A percentile compares a stretch with the other conserved stretches of the same genome.
These are phyloP conservation scores for Xylaria cubensis DNA, from an alignment of 495 filamentous ascomycete genomes.

Conservation along the genomic window DNA sequence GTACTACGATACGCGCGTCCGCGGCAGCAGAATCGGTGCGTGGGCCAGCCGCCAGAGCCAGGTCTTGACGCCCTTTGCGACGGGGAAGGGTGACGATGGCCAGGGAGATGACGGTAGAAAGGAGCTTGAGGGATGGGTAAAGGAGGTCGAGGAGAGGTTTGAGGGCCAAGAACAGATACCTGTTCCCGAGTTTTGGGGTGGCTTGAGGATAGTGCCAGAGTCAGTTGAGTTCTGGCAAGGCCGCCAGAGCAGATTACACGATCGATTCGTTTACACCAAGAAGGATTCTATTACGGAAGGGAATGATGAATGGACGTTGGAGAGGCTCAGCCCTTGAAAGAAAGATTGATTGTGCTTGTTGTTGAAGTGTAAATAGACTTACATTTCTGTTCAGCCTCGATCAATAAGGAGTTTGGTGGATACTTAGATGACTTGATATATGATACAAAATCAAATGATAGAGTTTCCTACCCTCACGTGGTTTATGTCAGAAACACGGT, in stretches of 20 bases:
- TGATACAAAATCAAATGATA: background rate
- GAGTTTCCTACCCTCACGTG: background rate
- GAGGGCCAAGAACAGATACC: conserved; percentile 78
- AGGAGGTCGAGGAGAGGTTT: conserved; percentile 75
- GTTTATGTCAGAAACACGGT: background rate
- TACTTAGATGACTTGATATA: background rate
- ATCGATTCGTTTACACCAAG: conserved; percentile 86
- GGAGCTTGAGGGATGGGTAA: conserved; percentile 70
- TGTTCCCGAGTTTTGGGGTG: conserved; percentile 94
- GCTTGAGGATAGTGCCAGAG: conserved; percentile 83
- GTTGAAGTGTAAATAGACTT: background rate
- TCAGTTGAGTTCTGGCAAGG: conserved; percentile 96
- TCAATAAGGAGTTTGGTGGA: background rate
- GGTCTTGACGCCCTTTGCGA: conserved; percentile 60
- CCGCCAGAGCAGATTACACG: conserved; percentile 83
- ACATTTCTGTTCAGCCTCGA: background rate
- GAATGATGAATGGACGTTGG: conserved; percentile 60
- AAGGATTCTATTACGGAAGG: conserved; percentile 44
- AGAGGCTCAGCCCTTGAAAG: conserved; percentile 65
- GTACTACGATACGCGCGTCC: conserved; percentile 83
- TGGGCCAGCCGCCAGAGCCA: conserved; percentile 92
- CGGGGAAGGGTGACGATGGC: conserved; percentile 44
- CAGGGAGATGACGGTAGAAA: conserved; percentile 64
- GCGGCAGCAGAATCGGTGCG: conserved; percentile 84
- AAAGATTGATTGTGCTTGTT: background rate